phyloP scores from a whole-genome alignment of 2,329 filamentous ascomycete species.

The Pseudogymnoascus sp. region DNA sequence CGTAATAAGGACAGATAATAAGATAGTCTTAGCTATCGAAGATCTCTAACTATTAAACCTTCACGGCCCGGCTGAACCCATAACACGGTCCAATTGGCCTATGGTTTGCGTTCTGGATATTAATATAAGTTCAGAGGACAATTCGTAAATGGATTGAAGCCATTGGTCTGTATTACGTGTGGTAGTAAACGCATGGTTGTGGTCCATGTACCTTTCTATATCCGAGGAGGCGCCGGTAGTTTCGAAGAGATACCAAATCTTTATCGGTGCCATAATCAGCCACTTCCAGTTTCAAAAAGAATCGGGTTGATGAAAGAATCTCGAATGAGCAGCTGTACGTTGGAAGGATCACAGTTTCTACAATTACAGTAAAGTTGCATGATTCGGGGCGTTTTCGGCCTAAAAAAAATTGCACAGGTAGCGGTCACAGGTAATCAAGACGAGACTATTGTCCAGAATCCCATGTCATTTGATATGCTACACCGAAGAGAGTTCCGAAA shows the following conservation, averaged over 20 bases:
- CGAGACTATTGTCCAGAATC: background rate
- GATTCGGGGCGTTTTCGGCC: background rate
- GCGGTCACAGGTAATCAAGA: background rate
- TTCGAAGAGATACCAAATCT: background rate
- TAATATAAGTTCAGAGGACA: background rate
- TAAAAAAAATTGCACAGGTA: background rate
- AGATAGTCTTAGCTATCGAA: background rate
- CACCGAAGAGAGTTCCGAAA: slow-evolving; percentile 26
- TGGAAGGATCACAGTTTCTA: background rate
- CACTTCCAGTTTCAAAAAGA: background rate
- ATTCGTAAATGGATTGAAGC: background rate
- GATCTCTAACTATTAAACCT: background rate
- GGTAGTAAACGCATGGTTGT: background rate
- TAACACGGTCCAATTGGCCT: background rate
- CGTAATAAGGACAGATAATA: slow-evolving; percentile 5
- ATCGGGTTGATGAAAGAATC: background rate
- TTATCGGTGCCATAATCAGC: background rate
- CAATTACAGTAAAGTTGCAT: background rate
- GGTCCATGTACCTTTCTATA: background rate
- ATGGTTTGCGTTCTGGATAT: background rate
- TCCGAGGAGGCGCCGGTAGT: background rate
- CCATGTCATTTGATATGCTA: slow-evolving; percentile 27
- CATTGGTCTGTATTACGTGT: background rate
- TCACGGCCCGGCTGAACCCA: background rate
- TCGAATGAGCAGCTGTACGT: too few species aligned